A percentile compares a stretch with the other conserved stretches of the same genome.
These are phyloP conservation scores for Colletotrichum sp. DNA, from an alignment of 2,329 filamentous ascomycete genomes.

Conservation along the genomic window DNA sequence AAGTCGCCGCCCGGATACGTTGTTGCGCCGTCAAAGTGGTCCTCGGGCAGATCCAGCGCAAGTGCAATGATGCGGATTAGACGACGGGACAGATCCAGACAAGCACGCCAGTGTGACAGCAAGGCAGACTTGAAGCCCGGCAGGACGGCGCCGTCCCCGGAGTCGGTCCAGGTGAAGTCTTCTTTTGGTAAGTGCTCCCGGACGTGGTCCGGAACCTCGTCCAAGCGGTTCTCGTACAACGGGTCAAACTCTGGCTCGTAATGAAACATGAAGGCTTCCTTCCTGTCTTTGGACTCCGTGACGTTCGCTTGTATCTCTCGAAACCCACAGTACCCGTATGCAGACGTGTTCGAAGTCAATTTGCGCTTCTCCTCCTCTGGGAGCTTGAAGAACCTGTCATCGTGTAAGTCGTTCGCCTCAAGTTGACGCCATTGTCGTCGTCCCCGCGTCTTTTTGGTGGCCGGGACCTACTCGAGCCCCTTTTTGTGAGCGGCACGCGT, in stretches of 20 bases:
- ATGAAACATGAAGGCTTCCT: constrained; percentile 31
- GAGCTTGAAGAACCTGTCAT: constrained; percentile 31
- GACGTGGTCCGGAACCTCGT: constrained; percentile 11
- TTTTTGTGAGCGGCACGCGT: constrained; percentile 26
- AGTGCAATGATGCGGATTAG: constrained; percentile 25
- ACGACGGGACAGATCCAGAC: constrained; percentile 24
- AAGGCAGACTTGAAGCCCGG: constrained; percentile 45
- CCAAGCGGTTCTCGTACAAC: neutral
- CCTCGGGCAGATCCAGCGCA: constrained; percentile 23
- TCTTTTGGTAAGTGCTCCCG: constrained; percentile 13
- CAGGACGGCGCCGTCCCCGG: constrained; percentile 34
- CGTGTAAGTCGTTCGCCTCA: constrained; percentile 13
- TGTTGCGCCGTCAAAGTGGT: constrained; percentile 21
- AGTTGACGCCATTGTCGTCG: neutral
- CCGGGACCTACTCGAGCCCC: constrained; percentile 25
- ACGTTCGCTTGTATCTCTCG: constrained; percentile 22
- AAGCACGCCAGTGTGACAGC: constrained; percentile 42
- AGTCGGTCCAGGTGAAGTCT: constrained; percentile 17
- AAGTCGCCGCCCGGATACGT: constrained; percentile 27
- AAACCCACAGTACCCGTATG: constrained; percentile 13
- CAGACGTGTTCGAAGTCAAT: constrained; percentile 26
- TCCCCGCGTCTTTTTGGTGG: neutral
- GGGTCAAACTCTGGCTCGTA: constrained; percentile 49
- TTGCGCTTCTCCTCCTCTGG: constrained; percentile 30
- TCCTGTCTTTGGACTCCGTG: constrained; percentile 31